Evolutionary conservation across 345 rosid species (phyloP), one percentile per base, ranked within the genome.

Genomic region (Crucihimalaya himalaica): DNA sequence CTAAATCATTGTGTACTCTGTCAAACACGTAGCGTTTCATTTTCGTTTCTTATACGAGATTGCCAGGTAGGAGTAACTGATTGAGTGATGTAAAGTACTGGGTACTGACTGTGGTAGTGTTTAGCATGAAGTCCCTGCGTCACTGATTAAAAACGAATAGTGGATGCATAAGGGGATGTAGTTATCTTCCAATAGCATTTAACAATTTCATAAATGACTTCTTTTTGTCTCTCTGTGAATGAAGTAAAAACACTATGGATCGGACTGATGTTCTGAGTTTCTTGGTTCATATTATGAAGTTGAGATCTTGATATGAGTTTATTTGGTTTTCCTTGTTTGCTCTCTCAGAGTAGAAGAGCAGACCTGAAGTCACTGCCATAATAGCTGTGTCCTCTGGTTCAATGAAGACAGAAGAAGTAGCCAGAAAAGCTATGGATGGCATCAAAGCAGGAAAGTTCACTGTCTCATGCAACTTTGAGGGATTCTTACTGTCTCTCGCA

Each of bases 401-500:
- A 34, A 89, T 88, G 96, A 87, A 85, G 85, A 85, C 95, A 4
- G 89, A 93, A 15, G 83, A 85, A 47, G 97, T 93, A 54, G 98
- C 97, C 5, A 81, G 75, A 82, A 90, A 63, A 74, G 81, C 96
- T 50, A 60, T 93, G 51, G 72, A 82, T 56, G 97, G 98, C 55
- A 89, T 90, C 73, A 82, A 83, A 83, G 78, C 82, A 29, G 93
- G 92, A 45, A 82, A 81, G 37, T 93, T 90, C 75, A 70, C 79
- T 3, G 78, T 89, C 31, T 81, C 95, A 15, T 94, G 98, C 79
- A 91, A 94, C 84, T 82, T 81, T 28, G 93, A 84, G 60, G 97
- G 98, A 37, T 57, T 63, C 55, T 63, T 89, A 47, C 65, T 91
- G 32, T 78, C 96, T 43, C 81, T 84, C 1, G 88, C 86, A 4